Percentiles rank a stretch among this genome's conserved stretches.
phyloP scores from a whole-genome alignment of 306 rosid genomes.

The Prunus kanzakura region DNA sequence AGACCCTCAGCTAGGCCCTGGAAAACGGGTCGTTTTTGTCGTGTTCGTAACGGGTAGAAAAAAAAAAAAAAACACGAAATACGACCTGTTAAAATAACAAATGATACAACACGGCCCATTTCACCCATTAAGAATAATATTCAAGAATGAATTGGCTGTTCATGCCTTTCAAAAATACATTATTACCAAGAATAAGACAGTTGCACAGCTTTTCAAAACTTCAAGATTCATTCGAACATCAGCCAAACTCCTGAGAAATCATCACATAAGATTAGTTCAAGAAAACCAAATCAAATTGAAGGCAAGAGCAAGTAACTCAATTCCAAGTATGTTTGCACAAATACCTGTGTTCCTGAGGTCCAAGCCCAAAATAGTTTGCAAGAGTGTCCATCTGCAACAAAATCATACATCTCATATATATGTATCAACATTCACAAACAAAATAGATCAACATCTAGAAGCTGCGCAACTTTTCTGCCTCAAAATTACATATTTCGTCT shows the following conservation, averaged over 20 bases:
- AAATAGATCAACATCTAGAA: background rate
- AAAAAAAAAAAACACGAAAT: no score
- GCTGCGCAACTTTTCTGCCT: background rate
- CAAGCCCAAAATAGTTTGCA: conserved; percentile 90
- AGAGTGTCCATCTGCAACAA: conserved; percentile 77
- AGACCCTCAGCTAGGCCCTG: no score
- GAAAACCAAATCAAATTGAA: conserved; percentile 1
- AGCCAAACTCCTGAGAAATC: conserved; percentile 77
- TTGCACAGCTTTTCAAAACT: conserved; percentile 82
- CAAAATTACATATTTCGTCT: background rate
- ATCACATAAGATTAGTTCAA: conserved; percentile 24
- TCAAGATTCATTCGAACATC: conserved; percentile 98
- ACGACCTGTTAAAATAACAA: no score
- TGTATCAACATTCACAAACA: background rate
- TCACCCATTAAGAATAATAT: no score
- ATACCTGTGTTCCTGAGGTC: conserved; percentile 85
- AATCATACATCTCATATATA: background rate
- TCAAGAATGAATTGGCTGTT: background rate
- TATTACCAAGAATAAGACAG: conserved; percentile 87
- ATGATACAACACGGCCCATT: no score
- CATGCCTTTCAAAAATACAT: conserved; percentile 7
- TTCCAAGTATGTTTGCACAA: background rate
- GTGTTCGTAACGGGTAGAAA: no score
- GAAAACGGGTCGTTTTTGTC: no score
- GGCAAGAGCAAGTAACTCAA: background rate